Conservation (phyloP, 2,329 filamentous ascomycete species). For the Cryphonectria parasitica region DNA sequence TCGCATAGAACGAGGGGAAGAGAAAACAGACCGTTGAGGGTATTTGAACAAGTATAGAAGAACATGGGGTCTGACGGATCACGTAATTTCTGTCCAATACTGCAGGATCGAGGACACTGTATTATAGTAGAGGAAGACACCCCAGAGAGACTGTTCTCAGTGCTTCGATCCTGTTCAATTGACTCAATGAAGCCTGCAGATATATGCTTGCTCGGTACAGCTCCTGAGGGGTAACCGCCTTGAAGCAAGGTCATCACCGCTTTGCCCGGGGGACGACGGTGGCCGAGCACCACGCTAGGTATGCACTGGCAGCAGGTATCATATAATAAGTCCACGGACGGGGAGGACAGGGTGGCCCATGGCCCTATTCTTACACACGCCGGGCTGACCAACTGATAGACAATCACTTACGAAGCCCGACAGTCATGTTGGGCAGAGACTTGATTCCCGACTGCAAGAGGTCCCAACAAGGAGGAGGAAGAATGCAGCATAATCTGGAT, state of each 20-base stretch:
- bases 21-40: not conserved
- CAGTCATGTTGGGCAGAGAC: not conserved
- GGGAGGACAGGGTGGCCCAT: not conserved
- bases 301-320: not conserved
- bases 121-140: too few relatives aligned
- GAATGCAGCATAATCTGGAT: not conserved
- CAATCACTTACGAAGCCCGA: not conserved
- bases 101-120: too few relatives aligned
- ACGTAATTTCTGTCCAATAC: too few relatives aligned
- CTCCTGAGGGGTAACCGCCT: not conserved
- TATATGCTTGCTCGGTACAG: not conserved
- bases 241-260: not conserved
- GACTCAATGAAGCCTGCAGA: too few relatives aligned
- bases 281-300: constrained; percentile 3
- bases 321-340: not conserved
- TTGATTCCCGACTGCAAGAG: not conserved
- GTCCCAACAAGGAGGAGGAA: not conserved
- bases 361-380: not conserved
- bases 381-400: not conserved
- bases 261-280: not conserved
- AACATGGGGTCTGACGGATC: too few relatives aligned
- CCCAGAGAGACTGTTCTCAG: too few relatives aligned
- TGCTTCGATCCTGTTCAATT: too few relatives aligned
- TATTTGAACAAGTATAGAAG: too few relatives aligned
- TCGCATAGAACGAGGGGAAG: not conserved